A percentile compares a stretch with the other conserved stretches of the same genome.
Conservation (phyloP, 345 rosid genomes). For the Mangifera indica region DNA sequence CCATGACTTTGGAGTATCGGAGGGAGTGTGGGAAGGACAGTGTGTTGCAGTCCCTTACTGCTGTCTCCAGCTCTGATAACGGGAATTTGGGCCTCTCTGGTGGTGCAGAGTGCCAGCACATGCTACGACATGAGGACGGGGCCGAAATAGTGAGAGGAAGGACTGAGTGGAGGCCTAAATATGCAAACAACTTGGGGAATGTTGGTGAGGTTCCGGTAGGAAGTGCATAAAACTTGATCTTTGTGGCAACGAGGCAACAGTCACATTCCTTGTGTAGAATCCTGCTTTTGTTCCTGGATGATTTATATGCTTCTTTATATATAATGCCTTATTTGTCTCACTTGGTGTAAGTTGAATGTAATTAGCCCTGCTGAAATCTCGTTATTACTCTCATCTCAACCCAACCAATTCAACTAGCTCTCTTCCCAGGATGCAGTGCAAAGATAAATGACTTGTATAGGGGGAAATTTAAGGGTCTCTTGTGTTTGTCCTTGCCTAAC, state of each 20-base stretch:
- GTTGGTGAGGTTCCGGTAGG: slow-evolving; percentile 39
- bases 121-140: slow-evolving; percentile 84
- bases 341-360: slow-evolving; percentile 35
- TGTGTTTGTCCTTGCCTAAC: background rate
- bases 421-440: background rate
- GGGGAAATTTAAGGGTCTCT: background rate
- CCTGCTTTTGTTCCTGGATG: slow-evolving; percentile 26
- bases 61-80: slow-evolving; percentile 46
- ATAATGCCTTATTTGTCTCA: slow-evolving; percentile 26
- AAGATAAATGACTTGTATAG: slow-evolving; percentile 12
- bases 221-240: slow-evolving; percentile 26
- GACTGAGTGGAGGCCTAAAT: slow-evolving; percentile 85
- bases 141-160: slow-evolving; percentile 89
- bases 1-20: slow-evolving; percentile 84
- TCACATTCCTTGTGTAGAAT: slow-evolving; percentile 34
- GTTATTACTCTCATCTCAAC: background rate
- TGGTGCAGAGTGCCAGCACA: slow-evolving; percentile 80
- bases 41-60: slow-evolving; percentile 83
- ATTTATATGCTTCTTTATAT: slow-evolving; percentile 20
- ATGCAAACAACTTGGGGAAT: slow-evolving; percentile 33
- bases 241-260: slow-evolving; percentile 19
- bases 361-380: slow-evolving; percentile 25
- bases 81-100: slow-evolving; percentile 43
- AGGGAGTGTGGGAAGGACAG: slow-evolving; percentile 96
- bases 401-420: background rate